Evolutionary conservation across 1,284 basidiomycete genomes (phyloP).

Genomic region (Ustilago trichophora): DNA sequence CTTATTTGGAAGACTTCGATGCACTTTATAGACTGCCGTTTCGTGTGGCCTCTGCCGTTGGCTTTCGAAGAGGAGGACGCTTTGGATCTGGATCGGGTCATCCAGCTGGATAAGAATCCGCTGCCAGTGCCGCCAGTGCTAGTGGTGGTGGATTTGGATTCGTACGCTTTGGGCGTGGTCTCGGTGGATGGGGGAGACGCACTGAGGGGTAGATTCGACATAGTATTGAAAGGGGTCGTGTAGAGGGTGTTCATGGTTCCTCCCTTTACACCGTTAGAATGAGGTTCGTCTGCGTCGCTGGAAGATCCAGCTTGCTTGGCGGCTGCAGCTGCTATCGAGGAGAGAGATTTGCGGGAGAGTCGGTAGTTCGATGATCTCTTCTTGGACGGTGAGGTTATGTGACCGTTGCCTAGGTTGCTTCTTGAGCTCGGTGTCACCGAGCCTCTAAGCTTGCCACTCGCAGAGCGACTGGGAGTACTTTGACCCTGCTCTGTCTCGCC

Average conservation of each 20-base stretch:
- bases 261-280: slow-evolving; percentile 1
- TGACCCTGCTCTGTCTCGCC: not conserved
- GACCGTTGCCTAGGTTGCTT: not conserved
- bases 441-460: too few species aligned
- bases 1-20: slow-evolving; percentile 44
- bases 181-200: slow-evolving; percentile 20
- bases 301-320: not conserved
- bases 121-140: not conserved
- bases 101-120: slow-evolving; percentile 28
- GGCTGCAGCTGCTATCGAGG: slow-evolving; percentile 15
- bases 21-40: slow-evolving; percentile 39
- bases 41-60: slow-evolving; percentile 11
- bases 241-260: slow-evolving; percentile 33
- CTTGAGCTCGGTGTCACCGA: slow-evolving; percentile 2
- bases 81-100: slow-evolving; percentile 10
- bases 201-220: slow-evolving; percentile 7
- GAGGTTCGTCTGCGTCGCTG: slow-evolving; percentile 8
- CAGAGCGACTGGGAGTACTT: too few species aligned
- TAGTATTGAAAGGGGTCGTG: slow-evolving; percentile 23
- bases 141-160: not conserved
- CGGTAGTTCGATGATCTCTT: slow-evolving; percentile 2
- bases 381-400: too few species aligned
- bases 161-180: not conserved
- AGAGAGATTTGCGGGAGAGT: slow-evolving; percentile 23
- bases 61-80: not conserved